phyloP scores from a whole-genome alignment of 306 rosid genomes.

The Aeschynomene evenia region DNA sequence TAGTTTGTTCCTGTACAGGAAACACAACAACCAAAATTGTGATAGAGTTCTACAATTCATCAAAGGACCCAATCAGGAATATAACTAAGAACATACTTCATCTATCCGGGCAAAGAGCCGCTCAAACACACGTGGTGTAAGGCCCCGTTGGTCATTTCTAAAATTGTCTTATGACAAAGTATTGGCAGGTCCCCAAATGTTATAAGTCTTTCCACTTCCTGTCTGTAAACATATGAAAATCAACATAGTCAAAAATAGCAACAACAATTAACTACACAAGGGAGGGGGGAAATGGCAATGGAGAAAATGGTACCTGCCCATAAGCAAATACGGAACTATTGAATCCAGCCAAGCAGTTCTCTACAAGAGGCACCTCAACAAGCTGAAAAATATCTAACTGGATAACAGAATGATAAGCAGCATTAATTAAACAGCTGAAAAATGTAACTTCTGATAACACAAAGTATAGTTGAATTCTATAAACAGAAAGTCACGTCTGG shows the following conservation, averaged over 20 bases:
- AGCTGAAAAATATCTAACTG: slow-evolving; percentile 85
- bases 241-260: background rate
- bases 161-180: slow-evolving; percentile 54
- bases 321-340: slow-evolving; percentile 89
- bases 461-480: background rate
- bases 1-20: slow-evolving; percentile 70
- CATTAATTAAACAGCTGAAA: slow-evolving; percentile 1
- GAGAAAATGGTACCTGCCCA: slow-evolving; percentile 63
- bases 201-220: slow-evolving; percentile 93
- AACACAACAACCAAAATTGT: slow-evolving; percentile 20
- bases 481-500: slow-evolving; percentile 51
- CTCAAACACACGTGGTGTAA: slow-evolving; percentile 82
- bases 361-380: slow-evolving; percentile 83
- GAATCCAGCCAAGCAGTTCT: slow-evolving; percentile 87
- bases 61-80: background rate
- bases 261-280: background rate
- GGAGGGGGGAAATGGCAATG: background rate
- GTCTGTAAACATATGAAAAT: slow-evolving; percentile 48
- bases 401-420: slow-evolving; percentile 4
- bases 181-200: slow-evolving; percentile 95
- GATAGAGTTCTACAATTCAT: background rate
- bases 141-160: slow-evolving; percentile 61
- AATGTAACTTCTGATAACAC: slow-evolving; percentile 7
- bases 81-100: slow-evolving; percentile 49
- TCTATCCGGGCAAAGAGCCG: slow-evolving; percentile 70